These are phyloP conservation scores for Scorias spongiosa DNA, from an alignment of 2,329 filamentous ascomycete species.

Conservation along the genomic window DNA sequence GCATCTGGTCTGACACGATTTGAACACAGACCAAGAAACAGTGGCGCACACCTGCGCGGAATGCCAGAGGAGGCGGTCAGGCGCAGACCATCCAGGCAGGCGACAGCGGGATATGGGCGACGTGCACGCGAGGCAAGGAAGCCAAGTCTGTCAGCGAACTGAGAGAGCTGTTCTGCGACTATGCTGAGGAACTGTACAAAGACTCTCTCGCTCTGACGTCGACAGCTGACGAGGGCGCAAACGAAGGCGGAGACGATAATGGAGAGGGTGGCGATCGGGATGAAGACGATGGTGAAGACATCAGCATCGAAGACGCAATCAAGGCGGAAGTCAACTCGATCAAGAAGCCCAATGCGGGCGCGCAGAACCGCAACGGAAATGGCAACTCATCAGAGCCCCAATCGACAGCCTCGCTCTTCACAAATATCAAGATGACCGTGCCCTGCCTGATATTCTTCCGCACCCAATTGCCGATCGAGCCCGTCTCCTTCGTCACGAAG, in stretches of 20 bases:
- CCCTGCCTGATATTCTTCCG: constrained; percentile 45
- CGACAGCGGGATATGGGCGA: constrained; percentile 63
- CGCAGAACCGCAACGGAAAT: not conserved
- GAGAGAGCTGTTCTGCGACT: constrained; percentile 47
- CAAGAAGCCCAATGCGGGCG: constrained; percentile 27
- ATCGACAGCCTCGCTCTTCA: constrained; percentile 33
- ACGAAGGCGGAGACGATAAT: constrained; percentile 16
- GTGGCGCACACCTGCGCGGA: constrained; percentile 25
- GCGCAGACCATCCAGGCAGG: constrained; percentile 42
- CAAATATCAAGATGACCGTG: constrained; percentile 38
- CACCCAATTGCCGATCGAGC: constrained; percentile 40
- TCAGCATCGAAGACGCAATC: constrained; percentile 59
- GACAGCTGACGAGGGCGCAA: constrained; percentile 17
- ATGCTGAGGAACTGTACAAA: constrained; percentile 43
- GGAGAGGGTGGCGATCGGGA: not conserved
- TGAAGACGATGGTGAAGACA: constrained; percentile 17
- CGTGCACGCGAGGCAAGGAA: constrained; percentile 58
- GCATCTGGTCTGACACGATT: no score
- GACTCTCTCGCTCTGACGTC: constrained; percentile 23
- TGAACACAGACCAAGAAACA: constrained; percentile 25
- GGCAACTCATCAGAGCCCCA: not conserved
- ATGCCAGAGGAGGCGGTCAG: constrained; percentile 10
- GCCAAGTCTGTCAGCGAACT: constrained; percentile 54
- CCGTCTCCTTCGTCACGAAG: constrained; percentile 42
- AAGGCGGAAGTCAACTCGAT: constrained; percentile 54